phyloP scores from a whole-genome alignment of 75 land plant species.

The Picea glauca region DNA sequence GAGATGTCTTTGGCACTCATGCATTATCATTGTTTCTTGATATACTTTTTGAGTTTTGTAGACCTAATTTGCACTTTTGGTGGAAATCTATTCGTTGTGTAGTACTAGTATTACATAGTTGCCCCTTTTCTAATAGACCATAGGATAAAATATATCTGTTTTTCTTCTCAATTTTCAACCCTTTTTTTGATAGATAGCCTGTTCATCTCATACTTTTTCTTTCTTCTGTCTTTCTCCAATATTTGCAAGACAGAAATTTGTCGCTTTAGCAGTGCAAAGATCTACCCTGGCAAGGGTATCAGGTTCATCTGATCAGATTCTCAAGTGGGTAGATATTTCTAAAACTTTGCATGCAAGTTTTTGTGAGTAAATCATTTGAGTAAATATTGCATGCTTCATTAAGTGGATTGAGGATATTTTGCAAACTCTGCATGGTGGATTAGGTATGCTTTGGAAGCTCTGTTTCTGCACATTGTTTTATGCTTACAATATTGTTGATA shows the following conservation, averaged over 20 bases:
- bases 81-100: no score
- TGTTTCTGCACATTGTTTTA: neutral
- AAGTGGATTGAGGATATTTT: neutral
- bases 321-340: neutral
- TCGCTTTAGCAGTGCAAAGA: conserved; percentile 67
- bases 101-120: no score
- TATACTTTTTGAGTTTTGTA: no score
- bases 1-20: no score
- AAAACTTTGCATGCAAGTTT: neutral
- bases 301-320: conserved; percentile 41
- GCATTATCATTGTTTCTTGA: no score
- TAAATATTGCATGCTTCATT: neutral
- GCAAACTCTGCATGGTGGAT: neutral
- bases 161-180: no score
- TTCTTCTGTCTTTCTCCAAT: neutral
- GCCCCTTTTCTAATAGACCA: no score
- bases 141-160: no score
- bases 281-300: conserved; percentile 68
- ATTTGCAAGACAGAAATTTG: conserved; percentile 48
- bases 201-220: no score
- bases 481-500: neutral
- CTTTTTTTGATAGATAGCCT: no score
- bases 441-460: neutral
- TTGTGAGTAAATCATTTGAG: no score
- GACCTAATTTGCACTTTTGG: no score